These are phyloP conservation scores for Aspergillus avenaceus DNA, from an alignment of 495 filamentous ascomycete species.

Conservation along the genomic window DNA sequence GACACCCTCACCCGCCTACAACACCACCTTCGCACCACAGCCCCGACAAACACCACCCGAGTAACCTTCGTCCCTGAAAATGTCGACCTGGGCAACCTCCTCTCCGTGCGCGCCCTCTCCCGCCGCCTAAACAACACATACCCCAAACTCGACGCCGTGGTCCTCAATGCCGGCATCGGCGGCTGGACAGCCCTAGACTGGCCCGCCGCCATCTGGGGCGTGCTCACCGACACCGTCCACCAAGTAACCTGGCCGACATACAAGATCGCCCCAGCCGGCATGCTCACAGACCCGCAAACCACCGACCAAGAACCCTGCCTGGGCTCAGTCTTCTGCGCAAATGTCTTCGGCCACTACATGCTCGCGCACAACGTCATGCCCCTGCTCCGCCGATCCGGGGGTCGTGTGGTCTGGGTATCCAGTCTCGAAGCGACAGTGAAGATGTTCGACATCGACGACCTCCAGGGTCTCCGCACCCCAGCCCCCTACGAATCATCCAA, in stretches of 20 bases:
- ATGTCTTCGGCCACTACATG: constrained; percentile 93
- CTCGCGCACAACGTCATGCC: constrained; percentile 75
- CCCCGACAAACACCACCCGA: constrained; percentile 18
- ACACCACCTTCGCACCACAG: constrained; percentile 30
- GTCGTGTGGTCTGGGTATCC: constrained; percentile 80
- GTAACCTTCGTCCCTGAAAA: constrained; percentile 46
- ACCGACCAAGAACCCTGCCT: constrained; percentile 49
- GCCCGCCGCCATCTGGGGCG: constrained; percentile 52
- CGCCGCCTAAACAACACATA: constrained; percentile 41
- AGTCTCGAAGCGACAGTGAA: constrained; percentile 65
- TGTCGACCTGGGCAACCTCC: constrained; percentile 53
- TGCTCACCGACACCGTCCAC: constrained; percentile 62
- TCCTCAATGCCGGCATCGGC: constrained; percentile 90
- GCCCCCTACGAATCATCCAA: constrained; percentile 81
- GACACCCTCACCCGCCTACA: constrained; percentile 39
- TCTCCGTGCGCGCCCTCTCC: constrained; percentile 51
- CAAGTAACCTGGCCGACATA: constrained; percentile 73
- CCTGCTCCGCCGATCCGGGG: constrained; percentile 56
- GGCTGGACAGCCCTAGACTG: constrained; percentile 80
- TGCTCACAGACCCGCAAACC: constrained; percentile 39
- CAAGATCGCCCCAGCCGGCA: constrained; percentile 62
- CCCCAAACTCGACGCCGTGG: constrained; percentile 70
- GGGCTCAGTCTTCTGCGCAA: constrained; percentile 81
- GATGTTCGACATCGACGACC: constrained; percentile 59
- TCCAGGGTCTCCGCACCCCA: constrained; percentile 63